phyloP scores from a whole-genome alignment of 768 basidiomycete genomes.

The Leccinum disarticulatum region DNA sequence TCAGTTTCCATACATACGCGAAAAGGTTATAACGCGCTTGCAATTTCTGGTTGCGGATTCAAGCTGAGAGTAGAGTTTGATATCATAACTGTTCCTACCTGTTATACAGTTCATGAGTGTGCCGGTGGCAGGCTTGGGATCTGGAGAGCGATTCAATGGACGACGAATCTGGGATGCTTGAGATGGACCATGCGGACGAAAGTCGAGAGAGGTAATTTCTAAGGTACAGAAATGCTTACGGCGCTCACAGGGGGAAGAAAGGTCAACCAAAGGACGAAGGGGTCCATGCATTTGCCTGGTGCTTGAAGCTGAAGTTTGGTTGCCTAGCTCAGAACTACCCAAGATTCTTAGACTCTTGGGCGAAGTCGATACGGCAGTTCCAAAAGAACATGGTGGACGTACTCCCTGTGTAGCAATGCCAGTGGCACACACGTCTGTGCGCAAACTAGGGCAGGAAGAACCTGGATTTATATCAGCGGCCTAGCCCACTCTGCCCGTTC shows the following conservation, averaged over 20 bases:
- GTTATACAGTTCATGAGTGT: background rate
- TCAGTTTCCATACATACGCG: background rate
- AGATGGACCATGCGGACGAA: background rate
- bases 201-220: background rate
- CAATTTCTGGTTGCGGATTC: background rate
- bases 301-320: background rate
- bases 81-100: background rate
- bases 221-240: constrained; percentile 9
- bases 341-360: constrained; percentile 3
- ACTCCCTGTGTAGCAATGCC: too few relatives aligned
- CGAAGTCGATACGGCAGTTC: background rate
- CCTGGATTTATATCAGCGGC: too few relatives aligned
- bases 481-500: too few relatives aligned
- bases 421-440: too few relatives aligned
- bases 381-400: too few relatives aligned
- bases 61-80: background rate
- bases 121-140: background rate
- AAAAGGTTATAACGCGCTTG: constrained; percentile 5
- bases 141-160: background rate
- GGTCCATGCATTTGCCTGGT: background rate
- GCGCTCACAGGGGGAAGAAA: constrained; percentile 1
- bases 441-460: too few relatives aligned
- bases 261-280: background rate
- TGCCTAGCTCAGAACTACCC: background rate
- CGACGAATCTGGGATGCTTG: constrained; percentile 1